Evolutionary conservation across 768 basidiomycete species (phyloP).

Genomic region (Leccinum subtestaceum): DNA sequence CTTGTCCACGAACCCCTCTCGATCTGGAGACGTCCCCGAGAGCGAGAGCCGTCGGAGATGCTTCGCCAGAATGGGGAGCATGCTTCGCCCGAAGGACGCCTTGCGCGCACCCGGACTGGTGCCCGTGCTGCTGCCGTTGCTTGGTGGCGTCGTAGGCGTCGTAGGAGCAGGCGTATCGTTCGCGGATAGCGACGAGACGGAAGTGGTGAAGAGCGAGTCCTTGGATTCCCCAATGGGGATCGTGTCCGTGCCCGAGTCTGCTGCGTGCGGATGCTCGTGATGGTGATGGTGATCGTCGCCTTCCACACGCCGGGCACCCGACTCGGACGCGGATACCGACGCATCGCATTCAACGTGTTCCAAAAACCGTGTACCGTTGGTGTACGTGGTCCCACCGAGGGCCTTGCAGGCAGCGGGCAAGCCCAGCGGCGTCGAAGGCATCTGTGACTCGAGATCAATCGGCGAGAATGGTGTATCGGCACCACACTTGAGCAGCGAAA

Average conservation of each 20-base stretch:
- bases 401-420: not conserved
- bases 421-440: conserved; percentile 13
- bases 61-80: conserved; percentile 30
- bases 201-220: conserved; percentile 30
- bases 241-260: not conserved
- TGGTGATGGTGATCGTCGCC: not conserved
- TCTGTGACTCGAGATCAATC: conserved; percentile 5
- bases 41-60: conserved; percentile 25
- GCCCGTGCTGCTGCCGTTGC: not conserved
- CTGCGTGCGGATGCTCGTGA: not conserved
- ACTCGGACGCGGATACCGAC: conserved; percentile 11
- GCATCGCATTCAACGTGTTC: conserved; percentile 21
- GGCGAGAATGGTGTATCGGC: conserved; percentile 10
- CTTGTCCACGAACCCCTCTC: conserved; percentile 17
- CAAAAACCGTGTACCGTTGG: conserved; percentile 19
- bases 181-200: conserved; percentile 21
- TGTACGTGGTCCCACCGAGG: not conserved
- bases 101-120: not conserved
- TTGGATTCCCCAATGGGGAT: conserved; percentile 25
- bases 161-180: conserved; percentile 22
- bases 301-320: not conserved
- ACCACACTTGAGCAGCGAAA: conserved; percentile 15
- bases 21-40: conserved; percentile 18
- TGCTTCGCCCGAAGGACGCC: conserved; percentile 22
- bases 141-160: conserved; percentile 28